Percentiles rank a stretch among this genome's conserved stretches.
Evolutionary conservation across 352 stramenopile genomes (phyloP).

Genomic region (Phytophthora fragariaefolia): DNA sequence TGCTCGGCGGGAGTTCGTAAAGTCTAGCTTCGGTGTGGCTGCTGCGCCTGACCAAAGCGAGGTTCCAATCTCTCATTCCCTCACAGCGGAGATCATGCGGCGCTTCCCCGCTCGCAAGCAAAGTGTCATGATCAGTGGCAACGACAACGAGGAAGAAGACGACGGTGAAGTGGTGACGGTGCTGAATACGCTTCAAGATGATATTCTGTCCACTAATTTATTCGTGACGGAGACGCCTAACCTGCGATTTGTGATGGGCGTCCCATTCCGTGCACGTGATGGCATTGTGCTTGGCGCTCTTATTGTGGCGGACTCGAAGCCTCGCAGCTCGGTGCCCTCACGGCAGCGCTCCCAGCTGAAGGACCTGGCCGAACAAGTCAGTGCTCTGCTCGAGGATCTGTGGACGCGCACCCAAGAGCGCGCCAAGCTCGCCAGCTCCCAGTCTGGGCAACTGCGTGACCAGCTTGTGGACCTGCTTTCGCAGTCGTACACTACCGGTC

Average conservation of each 20-base stretch:
- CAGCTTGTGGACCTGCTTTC: conserved; percentile 56
- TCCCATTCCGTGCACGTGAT: conserved; percentile 56
- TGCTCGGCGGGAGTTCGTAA: conserved; percentile 62
- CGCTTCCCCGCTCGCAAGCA: conserved; percentile 40
- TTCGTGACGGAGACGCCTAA: conserved; percentile 62
- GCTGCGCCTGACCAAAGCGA: conserved; percentile 36
- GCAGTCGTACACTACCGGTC: conserved; percentile 57
- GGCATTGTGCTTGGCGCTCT: conserved; percentile 64
- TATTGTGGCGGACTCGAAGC: conserved; percentile 57
- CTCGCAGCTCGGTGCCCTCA: conserved; percentile 36
- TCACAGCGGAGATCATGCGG: conserved; percentile 63
- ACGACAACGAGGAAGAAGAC: conserved; percentile 34
- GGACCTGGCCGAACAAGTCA: conserved; percentile 54
- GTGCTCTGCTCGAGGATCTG: conserved; percentile 52
- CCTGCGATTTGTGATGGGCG: conserved; percentile 61
- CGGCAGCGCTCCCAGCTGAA: conserved; percentile 45
- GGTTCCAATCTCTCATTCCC: conserved; percentile 60
- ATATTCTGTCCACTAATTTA: conserved; percentile 52
- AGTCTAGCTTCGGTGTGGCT: conserved; percentile 52
- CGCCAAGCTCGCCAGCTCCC: conserved; percentile 30
- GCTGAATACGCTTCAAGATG: conserved; percentile 52
- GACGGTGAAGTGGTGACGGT: conserved; percentile 45
- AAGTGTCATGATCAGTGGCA: conserved; percentile 37
- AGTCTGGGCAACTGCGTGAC: conserved; percentile 46
- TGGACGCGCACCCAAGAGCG: conserved; percentile 44